phyloP scores from a whole-genome alignment of 208 protist genomes.

The Novymonas esmeraldas region DNA sequence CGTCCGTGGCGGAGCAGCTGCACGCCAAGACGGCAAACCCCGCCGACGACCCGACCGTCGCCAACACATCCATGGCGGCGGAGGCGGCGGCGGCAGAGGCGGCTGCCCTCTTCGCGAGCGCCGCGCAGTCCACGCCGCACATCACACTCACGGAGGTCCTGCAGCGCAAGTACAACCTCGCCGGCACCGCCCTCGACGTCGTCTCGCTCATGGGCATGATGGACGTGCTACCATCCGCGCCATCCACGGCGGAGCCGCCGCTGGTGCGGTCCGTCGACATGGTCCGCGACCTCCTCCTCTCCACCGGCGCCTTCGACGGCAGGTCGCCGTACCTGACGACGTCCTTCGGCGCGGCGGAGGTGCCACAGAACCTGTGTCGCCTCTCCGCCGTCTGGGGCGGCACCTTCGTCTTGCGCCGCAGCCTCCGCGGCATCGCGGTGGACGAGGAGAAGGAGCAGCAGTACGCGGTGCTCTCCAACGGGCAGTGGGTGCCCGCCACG shows the following conservation, averaged over 20 bases:
- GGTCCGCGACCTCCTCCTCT: slow-evolving; percentile 68
- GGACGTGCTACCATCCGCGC: slow-evolving; percentile 24
- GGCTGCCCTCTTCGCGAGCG: slow-evolving; percentile 16
- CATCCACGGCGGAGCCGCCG: not conserved
- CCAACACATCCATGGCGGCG: slow-evolving; percentile 27
- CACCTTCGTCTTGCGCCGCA: slow-evolving; percentile 75
- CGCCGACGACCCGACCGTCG: slow-evolving; percentile 42
- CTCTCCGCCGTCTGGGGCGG: slow-evolving; percentile 85
- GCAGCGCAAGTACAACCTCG: slow-evolving; percentile 50
- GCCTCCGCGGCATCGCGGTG: slow-evolving; percentile 43
- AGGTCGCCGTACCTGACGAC: slow-evolving; percentile 79
- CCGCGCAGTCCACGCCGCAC: slow-evolving; percentile 18
- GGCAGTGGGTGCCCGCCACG: slow-evolving; percentile 65
- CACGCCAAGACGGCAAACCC: slow-evolving; percentile 66
- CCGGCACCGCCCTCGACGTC: slow-evolving; percentile 44
- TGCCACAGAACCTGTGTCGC: slow-evolving; percentile 89
- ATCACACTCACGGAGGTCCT: slow-evolving; percentile 53
- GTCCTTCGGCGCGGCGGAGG: slow-evolving; percentile 81
- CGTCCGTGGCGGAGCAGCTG: slow-evolving; percentile 69
- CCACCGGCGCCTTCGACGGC: slow-evolving; percentile 75
- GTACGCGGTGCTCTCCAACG: slow-evolving; percentile 77
- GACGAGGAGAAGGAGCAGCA: slow-evolving; percentile 39
- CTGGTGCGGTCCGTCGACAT: slow-evolving; percentile 52
- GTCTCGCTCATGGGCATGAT: slow-evolving; percentile 72
- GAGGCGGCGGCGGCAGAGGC: slow-evolving; percentile 24